Evolutionary conservation across 1,284 basidiomycete species (phyloP).

Genomic region (Rhodotorula sp.): DNA sequence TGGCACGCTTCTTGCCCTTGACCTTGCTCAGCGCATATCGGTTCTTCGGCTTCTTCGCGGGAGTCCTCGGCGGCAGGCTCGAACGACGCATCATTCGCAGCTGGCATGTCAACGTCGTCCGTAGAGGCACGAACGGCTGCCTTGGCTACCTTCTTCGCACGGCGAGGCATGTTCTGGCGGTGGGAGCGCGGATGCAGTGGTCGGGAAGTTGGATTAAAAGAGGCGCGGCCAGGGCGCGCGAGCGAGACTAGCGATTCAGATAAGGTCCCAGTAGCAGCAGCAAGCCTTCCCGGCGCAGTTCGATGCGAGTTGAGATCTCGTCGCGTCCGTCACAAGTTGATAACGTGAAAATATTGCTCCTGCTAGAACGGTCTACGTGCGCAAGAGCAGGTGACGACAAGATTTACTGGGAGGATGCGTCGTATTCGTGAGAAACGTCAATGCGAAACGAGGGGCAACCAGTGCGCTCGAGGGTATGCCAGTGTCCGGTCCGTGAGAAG

Average conservation of each 20-base stretch:
- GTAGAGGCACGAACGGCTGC: too few relatives aligned
- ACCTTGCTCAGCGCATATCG: background rate
- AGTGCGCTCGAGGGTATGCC: background rate
- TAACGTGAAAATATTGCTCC: too few relatives aligned
- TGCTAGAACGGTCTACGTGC: too few relatives aligned
- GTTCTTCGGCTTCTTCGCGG: background rate
- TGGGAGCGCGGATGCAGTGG: background rate
- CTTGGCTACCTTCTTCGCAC: background rate
- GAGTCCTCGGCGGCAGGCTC: too few relatives aligned
- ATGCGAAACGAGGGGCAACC: background rate
- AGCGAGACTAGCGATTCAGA: background rate
- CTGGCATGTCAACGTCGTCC: too few relatives aligned
- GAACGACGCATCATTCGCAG: too few relatives aligned
- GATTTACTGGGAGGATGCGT: too few relatives aligned
- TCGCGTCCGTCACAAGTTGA: background rate
- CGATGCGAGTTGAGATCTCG: background rate
- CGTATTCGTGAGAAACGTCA: background rate
- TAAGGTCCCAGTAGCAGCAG: background rate
- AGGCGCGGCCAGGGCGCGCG: background rate
- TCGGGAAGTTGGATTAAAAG: background rate
- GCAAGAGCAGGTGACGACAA: too few relatives aligned
- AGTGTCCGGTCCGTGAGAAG: background rate
- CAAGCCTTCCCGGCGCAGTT: background rate
- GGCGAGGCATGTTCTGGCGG: background rate
- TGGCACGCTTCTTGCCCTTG: conserved; percentile 5